Conservation (phyloP, 345 rosid genomes). For the Adansonia digitata region DNA sequence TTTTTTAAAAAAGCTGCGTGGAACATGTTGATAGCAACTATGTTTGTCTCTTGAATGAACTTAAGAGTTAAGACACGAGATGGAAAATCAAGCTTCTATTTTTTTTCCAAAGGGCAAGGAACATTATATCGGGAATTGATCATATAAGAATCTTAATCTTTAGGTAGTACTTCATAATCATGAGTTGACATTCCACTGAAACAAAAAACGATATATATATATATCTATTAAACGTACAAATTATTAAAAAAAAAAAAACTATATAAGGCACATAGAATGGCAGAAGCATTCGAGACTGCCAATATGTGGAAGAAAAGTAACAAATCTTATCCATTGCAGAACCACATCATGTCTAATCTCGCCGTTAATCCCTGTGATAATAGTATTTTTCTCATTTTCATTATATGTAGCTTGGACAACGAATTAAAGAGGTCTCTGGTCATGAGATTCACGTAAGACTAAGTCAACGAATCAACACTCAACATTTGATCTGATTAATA, state of each 20-base stretch:
- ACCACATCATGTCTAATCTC: no score
- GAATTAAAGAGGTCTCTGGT: no score
- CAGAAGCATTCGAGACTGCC: background rate
- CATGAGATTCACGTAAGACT: no score
- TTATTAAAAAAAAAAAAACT: background rate
- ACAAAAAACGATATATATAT: background rate
- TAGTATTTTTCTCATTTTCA: no score
- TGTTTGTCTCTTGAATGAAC: background rate
- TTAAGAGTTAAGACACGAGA: constrained; percentile 2
- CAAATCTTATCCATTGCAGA: background rate
- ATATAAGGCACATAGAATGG: background rate
- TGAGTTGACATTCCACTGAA: background rate
- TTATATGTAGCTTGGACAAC: no score
- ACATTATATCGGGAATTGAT: background rate
- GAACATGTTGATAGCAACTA: background rate
- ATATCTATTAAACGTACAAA: background rate
- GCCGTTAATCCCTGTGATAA: no score
- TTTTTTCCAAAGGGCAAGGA: background rate
- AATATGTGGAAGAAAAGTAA: background rate
- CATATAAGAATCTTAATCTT: background rate
- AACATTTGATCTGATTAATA: no score
- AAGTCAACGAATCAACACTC: no score
- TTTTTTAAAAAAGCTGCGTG: no score
- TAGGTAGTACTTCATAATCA: background rate
- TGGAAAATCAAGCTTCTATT: background rate